Base-by-base conservation (phyloP, 768 basidiomycete species). In the Amanita muscaria region DNA sequence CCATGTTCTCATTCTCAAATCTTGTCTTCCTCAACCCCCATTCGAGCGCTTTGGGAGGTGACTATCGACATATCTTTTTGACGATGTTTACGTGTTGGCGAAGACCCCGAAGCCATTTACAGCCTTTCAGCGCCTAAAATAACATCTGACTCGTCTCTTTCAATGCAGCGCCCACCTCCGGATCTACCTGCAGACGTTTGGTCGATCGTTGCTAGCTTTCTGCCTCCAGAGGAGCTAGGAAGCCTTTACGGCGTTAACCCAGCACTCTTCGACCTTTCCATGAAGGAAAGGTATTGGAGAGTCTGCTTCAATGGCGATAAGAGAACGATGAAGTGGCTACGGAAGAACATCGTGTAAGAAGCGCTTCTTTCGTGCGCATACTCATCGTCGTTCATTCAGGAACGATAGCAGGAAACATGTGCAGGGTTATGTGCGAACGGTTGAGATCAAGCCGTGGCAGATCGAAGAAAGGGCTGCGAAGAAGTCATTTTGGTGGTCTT, bases 391-490 rank as follows among this genome's bases (percentile, higher is more conserved):
- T 25, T 42, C 18, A 31, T 14, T 31, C 11, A 23, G 25, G 34
- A 41, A 27, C 25, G 18, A 42, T 64, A 63, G 34, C 52, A 64
- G 18, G 52, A 59, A 37, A 6, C 45, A 56, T 34, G 55, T 62
- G 14, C 60, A 60, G 11, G 40, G 47, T 5, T 50, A 60, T 27
- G 68, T 70, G 16, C 64, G 57, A 31, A 51, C 59, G 23, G 54
- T 73, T 45, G 54, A 48, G 18, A 59, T 73, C 25, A 52, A 59
- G 35, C 70, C 72, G 19, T 73, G 70, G 72, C 53, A 62, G 18
- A 61, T 72, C 11, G 58, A 62, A 41, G 38, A 58, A 57, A 33
- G 63, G 61, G 48, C 56, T 59, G n/a, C 57, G 54, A 23, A 57
- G 50, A 41, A 60, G 59, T 41, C 52, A 48, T 25, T 61, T 52